Evolutionary conservation across 768 basidiomycete genomes (phyloP), one percentile per base, ranked within the genome.

Genomic region (Boletus vermiculosoides): DNA sequence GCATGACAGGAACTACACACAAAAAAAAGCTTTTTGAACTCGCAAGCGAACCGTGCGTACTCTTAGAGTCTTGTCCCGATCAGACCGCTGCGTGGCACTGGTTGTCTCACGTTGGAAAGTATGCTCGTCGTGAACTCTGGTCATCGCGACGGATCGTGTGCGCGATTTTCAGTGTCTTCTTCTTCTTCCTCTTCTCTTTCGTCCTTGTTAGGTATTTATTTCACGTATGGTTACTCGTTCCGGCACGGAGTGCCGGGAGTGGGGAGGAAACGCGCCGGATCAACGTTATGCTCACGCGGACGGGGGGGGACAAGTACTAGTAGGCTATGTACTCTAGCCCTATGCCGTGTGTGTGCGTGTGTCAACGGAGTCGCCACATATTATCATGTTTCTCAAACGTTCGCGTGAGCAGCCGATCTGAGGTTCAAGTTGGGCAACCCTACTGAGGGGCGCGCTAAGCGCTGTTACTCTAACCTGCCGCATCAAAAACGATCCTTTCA

Each of bases 241-340:
- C 22, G 36, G 37, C 9, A 37, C 28, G 12, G 1, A 28, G 40
- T 20, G 45, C 39, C 39, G 39, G n/a, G n/a, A 31, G 20, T 33
- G 39, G n/a, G 39, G 39, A 40, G 34, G 11, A 31, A 61, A 60
- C 37, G 33, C 45, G 28, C 6, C 28, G 59, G 46, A 28, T 20
- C 40, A 25, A 44, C 41, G 10, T 54, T 36, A n/a, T 18, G 28
- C 16, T 52, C 22, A 33, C 23, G 54, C 39, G 20, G 46, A 13
- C 10, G 22, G 16, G 45, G 11, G 28, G 22, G 33, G n/a, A n/a
- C n/a, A n/a, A n/a, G n/a, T n/a, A n/a, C n/a, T n/a, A n/a, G n/a
- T n/a, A n/a, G n/a, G n/a, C n/a, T n/a, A n/a, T n/a, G n/a, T n/a
- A n/a, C n/a, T n/a, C n/a, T n/a, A n/a, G 30, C 9, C 48, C 5